A percentile compares a stretch with the other conserved stretches of the same genome.
These are phyloP conservation scores for Linnemannia hyalina DNA, from an alignment of 192 early-diverging fungal species.

Conservation along the genomic window DNA sequence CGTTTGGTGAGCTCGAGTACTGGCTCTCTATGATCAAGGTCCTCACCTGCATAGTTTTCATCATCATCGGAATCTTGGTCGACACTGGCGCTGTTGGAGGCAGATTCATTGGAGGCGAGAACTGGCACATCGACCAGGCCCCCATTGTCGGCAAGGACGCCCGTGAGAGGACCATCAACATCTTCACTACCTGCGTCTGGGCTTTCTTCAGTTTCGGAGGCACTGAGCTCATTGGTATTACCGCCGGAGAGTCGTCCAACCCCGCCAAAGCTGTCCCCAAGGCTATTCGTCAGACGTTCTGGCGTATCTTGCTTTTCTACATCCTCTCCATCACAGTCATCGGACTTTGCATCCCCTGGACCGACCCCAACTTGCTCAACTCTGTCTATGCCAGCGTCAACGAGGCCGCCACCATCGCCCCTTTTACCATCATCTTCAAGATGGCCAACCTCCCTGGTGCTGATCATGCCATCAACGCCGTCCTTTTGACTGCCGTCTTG, in stretches of 20 bases:
- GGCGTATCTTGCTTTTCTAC: constrained; percentile 88
- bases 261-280: constrained; percentile 81
- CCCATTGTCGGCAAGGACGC: constrained; percentile 68
- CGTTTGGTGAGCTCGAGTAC: constrained; percentile 83
- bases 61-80: constrained; percentile 83
- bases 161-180: constrained; percentile 68
- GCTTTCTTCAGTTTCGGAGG: constrained; percentile 90
- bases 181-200: constrained; percentile 77
- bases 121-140: constrained; percentile 75
- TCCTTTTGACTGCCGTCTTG: constrained; percentile 75
- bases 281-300: constrained; percentile 83
- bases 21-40: constrained; percentile 89
- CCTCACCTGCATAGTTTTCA: constrained; percentile 80
- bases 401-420: constrained; percentile 74
- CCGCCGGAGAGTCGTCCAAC: constrained; percentile 91
- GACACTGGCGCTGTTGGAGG: constrained; percentile 73
- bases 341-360: constrained; percentile 84
- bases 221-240: constrained; percentile 91
- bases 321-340: constrained; percentile 79
- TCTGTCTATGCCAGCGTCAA: constrained; percentile 62
- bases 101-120: constrained; percentile 69
- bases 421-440: constrained; percentile 80
- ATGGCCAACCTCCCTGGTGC: constrained; percentile 72
- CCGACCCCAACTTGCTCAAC: constrained; percentile 68
- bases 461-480: constrained; percentile 78